These are phyloP conservation scores for Talaromyces pinophilus DNA, from an alignment of 2,329 filamentous ascomycete genomes.

Conservation along the genomic window DNA sequence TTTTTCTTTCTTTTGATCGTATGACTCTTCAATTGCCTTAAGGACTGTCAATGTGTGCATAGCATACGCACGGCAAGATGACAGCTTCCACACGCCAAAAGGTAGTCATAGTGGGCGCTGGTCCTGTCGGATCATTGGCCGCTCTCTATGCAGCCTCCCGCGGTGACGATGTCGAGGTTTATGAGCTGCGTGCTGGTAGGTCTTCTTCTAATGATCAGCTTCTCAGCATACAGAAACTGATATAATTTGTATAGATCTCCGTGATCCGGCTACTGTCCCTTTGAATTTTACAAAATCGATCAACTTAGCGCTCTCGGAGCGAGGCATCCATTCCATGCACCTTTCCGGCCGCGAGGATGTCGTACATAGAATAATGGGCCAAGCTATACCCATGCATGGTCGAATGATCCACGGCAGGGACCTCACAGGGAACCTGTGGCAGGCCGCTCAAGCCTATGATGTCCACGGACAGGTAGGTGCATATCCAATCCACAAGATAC, in stretches of 20 bases:
- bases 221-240: neutral
- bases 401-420: slow-evolving; percentile 88
- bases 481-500: neutral
- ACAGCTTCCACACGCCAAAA: slow-evolving; percentile 54
- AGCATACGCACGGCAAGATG: slow-evolving; percentile 4
- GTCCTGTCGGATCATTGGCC: slow-evolving; percentile 88
- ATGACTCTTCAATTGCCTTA: neutral
- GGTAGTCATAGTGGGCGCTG: slow-evolving; percentile 83
- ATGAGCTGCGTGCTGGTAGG: slow-evolving; percentile 87
- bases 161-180: slow-evolving; percentile 88
- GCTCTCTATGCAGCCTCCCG: slow-evolving; percentile 88
- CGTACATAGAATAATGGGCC: slow-evolving; percentile 70
- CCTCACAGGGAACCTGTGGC: slow-evolving; percentile 66
- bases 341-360: slow-evolving; percentile 67
- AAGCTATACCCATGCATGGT: slow-evolving; percentile 89
- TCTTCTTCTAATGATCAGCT: neutral
- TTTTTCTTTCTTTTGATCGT: neutral
- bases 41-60: neutral
- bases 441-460: slow-evolving; percentile 86
- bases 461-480: slow-evolving; percentile 73
- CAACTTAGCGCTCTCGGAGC: slow-evolving; percentile 90
- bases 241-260: slow-evolving; percentile 66
- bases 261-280: slow-evolving; percentile 76
- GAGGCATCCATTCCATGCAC: slow-evolving; percentile 85
- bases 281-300: slow-evolving; percentile 99